phyloP scores from a whole-genome alignment of 2,329 filamentous ascomycete species.

The Diaporthe sp. region DNA sequence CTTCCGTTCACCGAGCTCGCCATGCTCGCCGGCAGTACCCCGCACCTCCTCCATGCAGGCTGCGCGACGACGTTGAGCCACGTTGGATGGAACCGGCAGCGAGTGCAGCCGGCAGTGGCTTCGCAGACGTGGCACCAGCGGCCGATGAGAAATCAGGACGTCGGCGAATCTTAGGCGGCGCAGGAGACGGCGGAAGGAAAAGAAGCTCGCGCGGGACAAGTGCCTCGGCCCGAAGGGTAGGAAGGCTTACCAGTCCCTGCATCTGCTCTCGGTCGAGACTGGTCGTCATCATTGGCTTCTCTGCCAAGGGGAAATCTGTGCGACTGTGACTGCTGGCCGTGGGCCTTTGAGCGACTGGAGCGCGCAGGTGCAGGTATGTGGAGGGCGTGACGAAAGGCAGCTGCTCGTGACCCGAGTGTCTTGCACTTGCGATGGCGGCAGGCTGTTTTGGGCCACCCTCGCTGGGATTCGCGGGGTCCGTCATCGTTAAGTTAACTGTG shows the following conservation, averaged over 20 bases:
- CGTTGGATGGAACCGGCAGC: conserved; percentile 27
- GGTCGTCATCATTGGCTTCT: conserved; percentile 63
- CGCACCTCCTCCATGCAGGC: conserved; percentile 37
- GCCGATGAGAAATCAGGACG: conserved; percentile 31
- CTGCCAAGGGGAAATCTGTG: conserved; percentile 50
- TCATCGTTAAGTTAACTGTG: conserved; percentile 37
- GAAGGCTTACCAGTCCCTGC: conserved; percentile 77
- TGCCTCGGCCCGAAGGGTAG: conserved; percentile 39
- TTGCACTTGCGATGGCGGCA: conserved; percentile 41
- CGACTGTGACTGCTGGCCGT: conserved; percentile 49
- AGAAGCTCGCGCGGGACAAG: conserved; percentile 18
- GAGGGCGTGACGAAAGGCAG: conserved; percentile 73
- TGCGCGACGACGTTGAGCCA: conserved; percentile 31
- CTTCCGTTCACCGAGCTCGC: conserved; percentile 17
- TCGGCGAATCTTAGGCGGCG: conserved; percentile 5
- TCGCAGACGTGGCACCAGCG: conserved; percentile 39
- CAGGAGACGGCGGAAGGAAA: conserved; percentile 35
- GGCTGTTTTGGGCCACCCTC: conserved; percentile 44
- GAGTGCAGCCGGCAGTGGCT: conserved; percentile 31
- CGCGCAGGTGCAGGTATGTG: conserved; percentile 62
- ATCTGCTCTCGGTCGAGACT: conserved; percentile 80
- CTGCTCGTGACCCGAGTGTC: conserved; percentile 61
- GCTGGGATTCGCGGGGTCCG: conserved; percentile 44
- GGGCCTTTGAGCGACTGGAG: conserved; percentile 38
- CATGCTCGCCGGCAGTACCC: conserved; percentile 39